Evolutionary conservation across 164 flowering plant species (phyloP), one percentile per base, ranked within the genome.

Genomic region (Hamamelis virginiana): DNA sequence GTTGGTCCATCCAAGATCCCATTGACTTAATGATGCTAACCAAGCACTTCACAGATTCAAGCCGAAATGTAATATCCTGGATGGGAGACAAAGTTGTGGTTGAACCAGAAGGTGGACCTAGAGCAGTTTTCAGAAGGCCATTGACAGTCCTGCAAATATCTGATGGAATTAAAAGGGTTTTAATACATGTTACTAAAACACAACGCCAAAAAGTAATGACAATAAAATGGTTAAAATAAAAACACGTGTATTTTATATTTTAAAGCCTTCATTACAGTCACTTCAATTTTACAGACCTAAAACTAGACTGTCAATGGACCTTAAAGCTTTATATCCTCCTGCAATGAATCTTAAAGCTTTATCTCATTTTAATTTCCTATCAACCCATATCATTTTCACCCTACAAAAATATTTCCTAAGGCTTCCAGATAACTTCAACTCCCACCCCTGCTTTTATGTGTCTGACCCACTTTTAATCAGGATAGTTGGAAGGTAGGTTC

Each of bases 1-100:
- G 98, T 61, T 90, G 97, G 81, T 93, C 95, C 99, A 96, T 93
- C 98, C 98, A 96, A 64, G 72, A 38, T 72, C 97, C 98, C 97
- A 93, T 96, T 56, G 96, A 89, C 80, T 82, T 90, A 21, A 91
- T 82, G 66, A 93, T 96, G 46, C 77, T 79, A 74, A 84, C 98
- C 75, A 96, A 86, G 75, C 98, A 96, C 78, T 88, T 93, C 43
- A 96, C 95, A 38, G 99, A 90, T 81, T 93, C 99, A 83, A 80
- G 80, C 57, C 97, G 88, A 74, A 96, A 96, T 22, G 96, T 83
- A 50, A 86, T 80, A 82, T 93, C 99, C 77, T 96, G 98, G 72
- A 78, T 85, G 44, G 90, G 85, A 70, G 99, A 84, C 83, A 96
- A 77, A 12, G 92, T 87, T 69, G 99, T 87, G 4, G 87, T 78